These are phyloP conservation scores for Phaeosphaeriaceae sp. DNA, from an alignment of 2,329 filamentous ascomycete species.

Conservation along the genomic window DNA sequence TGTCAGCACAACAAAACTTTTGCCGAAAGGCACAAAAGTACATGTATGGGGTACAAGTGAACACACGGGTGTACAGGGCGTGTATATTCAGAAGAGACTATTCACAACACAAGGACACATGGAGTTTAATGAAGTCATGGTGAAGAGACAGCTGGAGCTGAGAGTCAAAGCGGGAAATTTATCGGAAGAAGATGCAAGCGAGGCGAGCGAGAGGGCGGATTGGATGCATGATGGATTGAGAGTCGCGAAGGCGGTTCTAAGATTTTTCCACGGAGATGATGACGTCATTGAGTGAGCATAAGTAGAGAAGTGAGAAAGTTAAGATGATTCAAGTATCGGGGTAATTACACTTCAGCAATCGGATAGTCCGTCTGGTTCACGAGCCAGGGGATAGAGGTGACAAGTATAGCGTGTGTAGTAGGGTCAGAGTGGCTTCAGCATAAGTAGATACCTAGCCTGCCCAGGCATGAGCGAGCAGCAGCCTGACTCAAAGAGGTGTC, in stretches of 20 bases:
- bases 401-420: too few species aligned
- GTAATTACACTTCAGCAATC: too few species aligned
- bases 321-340: too few species aligned
- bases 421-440: too few species aligned
- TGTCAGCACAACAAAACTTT: slow-evolving; percentile 22
- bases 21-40: slow-evolving; percentile 50
- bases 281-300: slow-evolving; percentile 22
- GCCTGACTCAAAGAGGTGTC: too few species aligned
- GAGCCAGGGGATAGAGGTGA: background rate
- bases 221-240: slow-evolving; percentile 41
- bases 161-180: slow-evolving; percentile 53
- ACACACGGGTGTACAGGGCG: slow-evolving; percentile 53
- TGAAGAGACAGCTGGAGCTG: slow-evolving; percentile 53
- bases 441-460: too few species aligned
- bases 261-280: slow-evolving; percentile 44
- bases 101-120: slow-evolving; percentile 57
- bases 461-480: too few species aligned
- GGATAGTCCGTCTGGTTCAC: too few species aligned
- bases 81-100: slow-evolving; percentile 54
- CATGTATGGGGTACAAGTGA: slow-evolving; percentile 58
- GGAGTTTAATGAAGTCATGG: slow-evolving; percentile 56
- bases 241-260: slow-evolving; percentile 38
- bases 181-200: slow-evolving; percentile 43
- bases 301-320: background rate
- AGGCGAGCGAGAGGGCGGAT: slow-evolving; percentile 40